A percentile compares a stretch with the other conserved stretches of the same genome.
phyloP scores from a whole-genome alignment of 306 rosid genomes.

The Cucurbita maxima region DNA sequence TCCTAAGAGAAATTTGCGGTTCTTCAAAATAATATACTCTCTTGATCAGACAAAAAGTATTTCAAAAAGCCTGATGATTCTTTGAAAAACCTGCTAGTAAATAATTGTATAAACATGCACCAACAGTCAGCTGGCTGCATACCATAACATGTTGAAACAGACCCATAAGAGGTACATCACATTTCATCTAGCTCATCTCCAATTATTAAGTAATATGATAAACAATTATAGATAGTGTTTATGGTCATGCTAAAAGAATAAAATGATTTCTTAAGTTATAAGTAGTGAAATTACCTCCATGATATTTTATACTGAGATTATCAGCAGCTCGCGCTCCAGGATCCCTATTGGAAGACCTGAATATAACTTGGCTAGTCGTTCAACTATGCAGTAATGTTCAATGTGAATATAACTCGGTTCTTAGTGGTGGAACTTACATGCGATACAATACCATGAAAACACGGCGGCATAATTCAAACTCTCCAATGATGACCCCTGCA shows the following conservation, averaged over 20 bases:
- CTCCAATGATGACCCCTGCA: conserved; percentile 91
- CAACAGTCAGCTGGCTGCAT: not conserved
- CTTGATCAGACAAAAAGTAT: not conserved
- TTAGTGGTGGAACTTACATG: conserved; percentile 45
- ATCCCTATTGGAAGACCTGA: conserved; percentile 78
- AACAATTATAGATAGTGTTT: not conserved
- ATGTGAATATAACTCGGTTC: not conserved
- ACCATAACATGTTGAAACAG: not conserved
- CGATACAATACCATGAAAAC: conserved; percentile 90
- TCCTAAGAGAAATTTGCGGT: not conserved
- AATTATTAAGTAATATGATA: not conserved
- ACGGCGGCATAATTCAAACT: conserved; percentile 63
- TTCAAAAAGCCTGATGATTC: not conserved
- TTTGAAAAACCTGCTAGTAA: not conserved
- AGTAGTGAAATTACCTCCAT: conserved; percentile 51
- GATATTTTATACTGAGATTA: conserved; percentile 59
- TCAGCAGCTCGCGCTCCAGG: conserved; percentile 68
- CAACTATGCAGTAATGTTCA: not conserved
- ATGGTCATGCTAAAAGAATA: not conserved
- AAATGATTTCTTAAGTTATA: not conserved
- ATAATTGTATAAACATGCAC: not conserved
- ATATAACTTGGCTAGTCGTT: not conserved
- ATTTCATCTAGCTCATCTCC: not conserved
- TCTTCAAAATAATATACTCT: not conserved
- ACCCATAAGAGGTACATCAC: not conserved